phyloP scores from a whole-genome alignment of 2,329 filamentous ascomycete species.

The Fusarium sp. region DNA sequence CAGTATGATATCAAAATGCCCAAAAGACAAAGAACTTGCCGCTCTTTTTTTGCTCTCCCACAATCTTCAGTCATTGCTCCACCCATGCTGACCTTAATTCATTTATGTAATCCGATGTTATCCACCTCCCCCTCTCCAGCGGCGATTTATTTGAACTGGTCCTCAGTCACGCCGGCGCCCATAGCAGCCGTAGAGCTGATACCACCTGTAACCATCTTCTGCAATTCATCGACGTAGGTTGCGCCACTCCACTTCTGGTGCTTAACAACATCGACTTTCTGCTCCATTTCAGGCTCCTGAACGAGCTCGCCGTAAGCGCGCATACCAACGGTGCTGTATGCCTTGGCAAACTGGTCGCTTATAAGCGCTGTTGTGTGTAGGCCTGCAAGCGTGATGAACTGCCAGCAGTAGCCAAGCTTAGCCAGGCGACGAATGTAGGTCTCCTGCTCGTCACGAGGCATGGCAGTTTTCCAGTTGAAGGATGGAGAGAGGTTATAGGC shows the following conservation, averaged over 20 bases:
- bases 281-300: constrained; percentile 96
- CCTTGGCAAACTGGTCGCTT: constrained; percentile 86
- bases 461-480: constrained; percentile 99
- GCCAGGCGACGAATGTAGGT: constrained; percentile 95
- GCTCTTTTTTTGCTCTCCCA: constrained; percentile 21
- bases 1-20: constrained; percentile 36
- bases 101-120: neutral
- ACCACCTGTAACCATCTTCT: constrained; percentile 97
- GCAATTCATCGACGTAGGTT: constrained; percentile 91
- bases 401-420: constrained; percentile 95
- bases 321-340: constrained; percentile 87
- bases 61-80: neutral
- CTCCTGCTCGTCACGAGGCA: constrained; percentile 91
- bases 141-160: constrained; percentile 75
- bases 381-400: constrained; percentile 99
- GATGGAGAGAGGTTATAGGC: constrained; percentile 98
- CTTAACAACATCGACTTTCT: constrained; percentile 91
- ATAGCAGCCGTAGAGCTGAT: constrained; percentile 93
- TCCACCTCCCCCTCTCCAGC: neutral
- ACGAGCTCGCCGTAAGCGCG: constrained; percentile 96
- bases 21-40: constrained; percentile 17
- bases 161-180: constrained; percentile 97
- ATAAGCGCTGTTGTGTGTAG: constrained; percentile 96
- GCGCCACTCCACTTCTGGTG: constrained; percentile 99
- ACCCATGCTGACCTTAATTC: neutral